Percentiles rank a stretch among this genome's conserved stretches.
These are phyloP conservation scores for Puccinia triticina DNA, from an alignment of 1,284 basidiomycete genomes.

Conservation along the genomic window DNA sequence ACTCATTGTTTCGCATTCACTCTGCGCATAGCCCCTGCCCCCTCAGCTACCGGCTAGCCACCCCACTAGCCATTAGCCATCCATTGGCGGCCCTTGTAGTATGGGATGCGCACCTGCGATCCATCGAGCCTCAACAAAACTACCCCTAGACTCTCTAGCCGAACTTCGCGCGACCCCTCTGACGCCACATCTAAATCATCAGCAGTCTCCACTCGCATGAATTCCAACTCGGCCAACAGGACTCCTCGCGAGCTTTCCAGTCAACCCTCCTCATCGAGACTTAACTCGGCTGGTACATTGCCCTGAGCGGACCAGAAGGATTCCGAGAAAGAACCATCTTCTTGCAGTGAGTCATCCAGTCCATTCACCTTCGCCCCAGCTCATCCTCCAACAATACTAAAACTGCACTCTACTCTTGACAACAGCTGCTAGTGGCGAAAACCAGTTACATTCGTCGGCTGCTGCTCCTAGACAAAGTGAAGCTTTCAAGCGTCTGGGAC, in stretches of 20 bases:
- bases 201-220: not conserved
- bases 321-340: not conserved
- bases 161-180: not conserved
- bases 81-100: not conserved
- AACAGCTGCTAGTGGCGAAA: constrained; percentile 22
- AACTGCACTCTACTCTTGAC: too few relatives aligned
- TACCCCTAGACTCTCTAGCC: not conserved
- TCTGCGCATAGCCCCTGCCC: not conserved
- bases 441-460: constrained; percentile 38
- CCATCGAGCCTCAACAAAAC: not conserved
- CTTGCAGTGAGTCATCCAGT: not conserved
- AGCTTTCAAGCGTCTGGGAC: constrained; percentile 45
- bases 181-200: not conserved
- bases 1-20: not conserved
- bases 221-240: not conserved
- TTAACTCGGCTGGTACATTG: not conserved
- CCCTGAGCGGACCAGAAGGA: constrained; percentile 1
- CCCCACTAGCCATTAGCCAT: not conserved
- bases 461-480: constrained; percentile 48
- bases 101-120: constrained; percentile 7
- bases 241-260: constrained; percentile 8
- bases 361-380: too few relatives aligned
- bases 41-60: not conserved
- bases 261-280: constrained; percentile 4
- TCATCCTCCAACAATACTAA: too few relatives aligned